Evolutionary conservation across 2,329 filamentous ascomycete genomes (phyloP).

Genomic region (Nannizziopsis arthrosporioides): DNA sequence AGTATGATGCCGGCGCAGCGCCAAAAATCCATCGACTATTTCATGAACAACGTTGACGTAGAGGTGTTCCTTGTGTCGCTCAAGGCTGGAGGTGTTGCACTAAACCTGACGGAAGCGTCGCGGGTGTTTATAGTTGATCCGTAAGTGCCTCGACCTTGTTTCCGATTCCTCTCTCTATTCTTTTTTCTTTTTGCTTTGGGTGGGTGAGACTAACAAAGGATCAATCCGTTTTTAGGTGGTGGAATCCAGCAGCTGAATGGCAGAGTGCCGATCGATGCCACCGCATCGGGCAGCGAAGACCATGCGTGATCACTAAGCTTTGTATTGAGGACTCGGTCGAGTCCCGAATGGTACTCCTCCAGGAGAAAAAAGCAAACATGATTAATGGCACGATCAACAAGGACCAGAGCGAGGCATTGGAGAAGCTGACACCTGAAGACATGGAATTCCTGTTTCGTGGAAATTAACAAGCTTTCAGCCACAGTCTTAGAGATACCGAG

Average conservation of each 20-base stretch:
- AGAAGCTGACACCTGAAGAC: conserved; percentile 79
- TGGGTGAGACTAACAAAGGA: not conserved
- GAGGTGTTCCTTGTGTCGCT: conserved; percentile 94
- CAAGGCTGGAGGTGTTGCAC: conserved; percentile 87
- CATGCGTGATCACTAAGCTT: conserved; percentile 85
- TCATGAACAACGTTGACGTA: conserved; percentile 88
- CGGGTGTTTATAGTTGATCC: conserved; percentile 94
- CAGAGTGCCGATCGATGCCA: conserved; percentile 90
- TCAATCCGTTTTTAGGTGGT: conserved; percentile 55
- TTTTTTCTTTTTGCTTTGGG: not conserved
- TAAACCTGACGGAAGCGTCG: conserved; percentile 91
- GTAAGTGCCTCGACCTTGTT: conserved; percentile 42
- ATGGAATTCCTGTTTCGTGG: conserved; percentile 95
- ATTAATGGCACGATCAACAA: conserved; percentile 95
- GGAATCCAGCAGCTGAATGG: conserved; percentile 99
- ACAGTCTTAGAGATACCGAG: no score
- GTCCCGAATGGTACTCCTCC: conserved; percentile 83
- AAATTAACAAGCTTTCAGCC: conserved; percentile 17
- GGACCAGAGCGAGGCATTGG: conserved; percentile 71
- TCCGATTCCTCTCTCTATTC: not conserved
- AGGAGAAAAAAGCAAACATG: conserved; percentile 98
- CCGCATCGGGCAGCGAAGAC: conserved; percentile 87
- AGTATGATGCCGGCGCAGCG: conserved; percentile 92
- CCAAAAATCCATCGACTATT: conserved; percentile 86
- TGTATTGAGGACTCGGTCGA: conserved; percentile 97